Conservation (phyloP, 805 yeast genomes). For the Candida xiaguanensis region DNA sequence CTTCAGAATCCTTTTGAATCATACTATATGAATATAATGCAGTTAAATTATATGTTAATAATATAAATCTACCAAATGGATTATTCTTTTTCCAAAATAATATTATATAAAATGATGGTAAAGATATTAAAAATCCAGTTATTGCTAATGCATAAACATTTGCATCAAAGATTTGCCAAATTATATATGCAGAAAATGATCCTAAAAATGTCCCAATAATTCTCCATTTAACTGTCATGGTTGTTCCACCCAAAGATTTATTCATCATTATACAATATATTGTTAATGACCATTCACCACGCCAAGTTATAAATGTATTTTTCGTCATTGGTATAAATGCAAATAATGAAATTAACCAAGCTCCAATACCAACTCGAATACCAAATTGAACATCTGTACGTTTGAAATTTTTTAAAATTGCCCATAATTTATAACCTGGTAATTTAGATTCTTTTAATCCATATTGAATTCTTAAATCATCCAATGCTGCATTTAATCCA, state of each 20-base stretch:
- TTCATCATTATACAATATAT: constrained; percentile 82
- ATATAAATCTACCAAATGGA: constrained; percentile 65
- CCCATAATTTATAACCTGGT: constrained; percentile 40
- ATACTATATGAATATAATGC: constrained; percentile 72
- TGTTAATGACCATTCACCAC: constrained; percentile 84
- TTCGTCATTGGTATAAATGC: constrained; percentile 62
- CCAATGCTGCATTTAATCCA: constrained; percentile 33
- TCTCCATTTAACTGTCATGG: constrained; percentile 72
- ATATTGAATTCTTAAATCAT: constrained; percentile 26
- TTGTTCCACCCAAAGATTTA: constrained; percentile 79
- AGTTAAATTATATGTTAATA: constrained; percentile 74
- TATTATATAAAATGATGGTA: constrained; percentile 56
- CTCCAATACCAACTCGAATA: constrained; percentile 74
- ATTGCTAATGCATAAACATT: constrained; percentile 49
- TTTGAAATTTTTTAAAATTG: constrained; percentile 46
- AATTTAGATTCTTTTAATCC: constrained; percentile 5
- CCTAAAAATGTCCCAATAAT: constrained; percentile 75
- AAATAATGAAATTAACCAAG: constrained; percentile 58
- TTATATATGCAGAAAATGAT: constrained; percentile 53
- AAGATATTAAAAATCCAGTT: constrained; percentile 44
- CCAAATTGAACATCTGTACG: constrained; percentile 75
- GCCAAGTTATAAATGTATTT: constrained; percentile 55
- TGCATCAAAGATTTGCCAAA: constrained; percentile 59
- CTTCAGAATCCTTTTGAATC: constrained; percentile 53
- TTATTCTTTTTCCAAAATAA: constrained; percentile 61